Base-by-base conservation (phyloP, 2,329 filamentous ascomycete genomes). In the Paraconiothyrium sp. region DNA sequence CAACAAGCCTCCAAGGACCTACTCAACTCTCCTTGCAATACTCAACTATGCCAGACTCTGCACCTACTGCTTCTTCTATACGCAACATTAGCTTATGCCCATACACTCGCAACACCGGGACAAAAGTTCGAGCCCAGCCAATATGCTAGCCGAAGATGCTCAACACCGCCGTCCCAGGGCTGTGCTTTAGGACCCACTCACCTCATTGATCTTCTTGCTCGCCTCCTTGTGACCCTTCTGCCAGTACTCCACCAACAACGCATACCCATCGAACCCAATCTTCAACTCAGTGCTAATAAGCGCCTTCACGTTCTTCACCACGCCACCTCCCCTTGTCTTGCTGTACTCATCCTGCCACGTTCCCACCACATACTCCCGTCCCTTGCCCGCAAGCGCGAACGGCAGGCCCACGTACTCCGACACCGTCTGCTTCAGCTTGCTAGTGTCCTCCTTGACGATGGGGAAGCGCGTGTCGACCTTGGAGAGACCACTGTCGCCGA, bases 391-490 rank as follows among this genome's bases (percentile, higher is more conserved):
- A 16, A 76, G 34, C 27, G 52, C 41, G n/a, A 75, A 57, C 24
- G 78, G 78, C 35, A 75, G 62, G 57, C 68, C 68, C 0, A 73
- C 77, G 24, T 73, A 66, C 39, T 58, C 60, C 10, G 58, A 7
- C 14, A 74, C 71, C 11, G 59, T 70, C 60, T 74, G 70, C 70
- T 75, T 78, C 56, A 80, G 70, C 65, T 80, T 83, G 60, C 70
- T 64, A 0, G 82, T 84, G 65, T 84, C 80, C 66, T 84, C 80
- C 76, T 83, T 84, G 66, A 84, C 82, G 47, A 80, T 79, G 57
- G 78, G 78, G 52, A 80, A 76, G 50, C 69, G 69, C 39, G 70
- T 61, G 63, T 80, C 78, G 50, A 80, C 67, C 46, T 76, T 76
- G 32, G 67, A 69, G 56, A 80, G 76, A 22, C 74, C 72, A 13